Percentiles rank a stretch among this genome's conserved stretches.
phyloP scores from a whole-genome alignment of 345 rosid genomes.

The Citrus glauca region DNA sequence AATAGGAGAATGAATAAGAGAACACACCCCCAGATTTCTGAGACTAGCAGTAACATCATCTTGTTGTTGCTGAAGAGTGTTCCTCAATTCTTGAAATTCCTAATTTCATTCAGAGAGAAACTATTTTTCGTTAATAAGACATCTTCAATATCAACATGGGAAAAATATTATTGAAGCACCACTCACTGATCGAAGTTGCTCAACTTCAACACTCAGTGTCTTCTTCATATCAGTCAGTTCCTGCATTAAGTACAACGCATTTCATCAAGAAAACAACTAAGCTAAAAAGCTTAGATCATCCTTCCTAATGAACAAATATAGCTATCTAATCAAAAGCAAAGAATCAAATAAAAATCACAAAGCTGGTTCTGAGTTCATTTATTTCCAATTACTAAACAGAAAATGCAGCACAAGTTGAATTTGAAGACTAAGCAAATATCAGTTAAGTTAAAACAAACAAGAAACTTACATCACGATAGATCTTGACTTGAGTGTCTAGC shows the following conservation, averaged over 20 bases:
- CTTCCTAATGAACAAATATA: background rate
- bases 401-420: background rate
- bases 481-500: slow-evolving; percentile 83
- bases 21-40: slow-evolving; percentile 61
- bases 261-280: background rate
- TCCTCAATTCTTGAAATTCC: slow-evolving; percentile 79
- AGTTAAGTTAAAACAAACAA: background rate
- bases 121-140: background rate
- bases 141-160: background rate
- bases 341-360: background rate
- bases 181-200: slow-evolving; percentile 66
- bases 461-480: slow-evolving; percentile 71
- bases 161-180: slow-evolving; percentile 1
- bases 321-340: background rate
- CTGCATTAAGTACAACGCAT: slow-evolving; percentile 30
- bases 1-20: background rate
- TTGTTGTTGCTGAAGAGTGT: slow-evolving; percentile 76
- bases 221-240: slow-evolving; percentile 73
- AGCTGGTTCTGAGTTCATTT: background rate
- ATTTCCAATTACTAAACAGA: background rate
- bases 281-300: background rate
- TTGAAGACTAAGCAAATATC: background rate
- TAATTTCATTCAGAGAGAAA: slow-evolving; percentile 9
- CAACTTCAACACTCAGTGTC: slow-evolving; percentile 70
- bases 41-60: slow-evolving; percentile 70